Base-by-base conservation (phyloP, 2,329 filamentous ascomycete genomes). In the Paramyrothecium sp. region DNA sequence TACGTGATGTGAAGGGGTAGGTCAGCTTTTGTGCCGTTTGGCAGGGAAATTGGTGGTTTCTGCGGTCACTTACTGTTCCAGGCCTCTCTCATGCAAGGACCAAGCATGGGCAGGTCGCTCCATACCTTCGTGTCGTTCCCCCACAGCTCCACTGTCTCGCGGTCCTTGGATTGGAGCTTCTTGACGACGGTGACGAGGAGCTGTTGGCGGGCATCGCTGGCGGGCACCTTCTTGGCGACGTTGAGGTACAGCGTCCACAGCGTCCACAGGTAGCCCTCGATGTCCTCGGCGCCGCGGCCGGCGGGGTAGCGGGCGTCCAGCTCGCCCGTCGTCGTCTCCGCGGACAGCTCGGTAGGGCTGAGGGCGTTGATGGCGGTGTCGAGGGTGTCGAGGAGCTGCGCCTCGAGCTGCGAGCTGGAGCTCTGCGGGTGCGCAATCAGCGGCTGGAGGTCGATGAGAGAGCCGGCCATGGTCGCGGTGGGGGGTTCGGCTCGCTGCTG, bases 51-150 rank as follows among this genome's bases (percentile, higher is more conserved):
- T 48, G 46, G n/a, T 8, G 22, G 7, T 51, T 51, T 22, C 11
- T 21, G 17, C 22, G 22, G 26, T 34, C 22, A 63, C 68, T 58
- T 56, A 72, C 71, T 52, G 33, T 71, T 63, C 69, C 67, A 70
- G 3, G 63, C 63, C 2, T 71, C 69, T 49, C 66, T 61, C 67
- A 70, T 66, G 52, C 59, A 64, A 11, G 67, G 62, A 2, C 68
- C 66, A 19, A 73, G 52, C 54, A 73, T 61, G n/a, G 70, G 67
- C 56, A 72, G 53, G 53, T 71, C 68, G 19, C 38, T 54, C 71
- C 70, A 73, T 12, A 73, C 57, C 19, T 53, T 56, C 20, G 58
- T 59, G 57, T 61, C 57, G 26, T 64, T 60, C 3, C 61, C 63
- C 69, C 68, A 72, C 41, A 71, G 64, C 57, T 65, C 59, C 10